These are phyloP conservation scores for Phytophthora litchii DNA, from an alignment of 352 stramenopile genomes.

Conservation along the genomic window DNA sequence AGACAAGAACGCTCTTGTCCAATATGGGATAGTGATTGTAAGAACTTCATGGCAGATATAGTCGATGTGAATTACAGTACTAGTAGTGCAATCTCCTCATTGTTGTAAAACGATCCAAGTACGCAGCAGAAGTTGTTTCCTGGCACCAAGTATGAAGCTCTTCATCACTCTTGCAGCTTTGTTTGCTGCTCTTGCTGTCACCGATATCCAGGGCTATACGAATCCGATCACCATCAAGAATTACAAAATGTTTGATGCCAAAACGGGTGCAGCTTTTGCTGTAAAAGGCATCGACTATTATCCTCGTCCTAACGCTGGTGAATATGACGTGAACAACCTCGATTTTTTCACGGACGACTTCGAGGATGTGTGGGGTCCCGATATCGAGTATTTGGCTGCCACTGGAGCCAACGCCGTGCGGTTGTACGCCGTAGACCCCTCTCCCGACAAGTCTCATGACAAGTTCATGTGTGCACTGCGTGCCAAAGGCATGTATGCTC, in stretches of 20 bases:
- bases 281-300: conserved; percentile 89
- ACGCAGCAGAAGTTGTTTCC: conserved; percentile 1
- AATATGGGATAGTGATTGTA: too few relatives aligned
- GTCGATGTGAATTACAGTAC: not conserved
- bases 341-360: conserved; percentile 86
- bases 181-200: conserved; percentile 8
- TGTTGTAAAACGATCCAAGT: conserved; percentile 19
- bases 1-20: conserved; percentile 4
- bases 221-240: conserved; percentile 60
- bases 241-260: conserved; percentile 80
- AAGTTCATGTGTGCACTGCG: conserved; percentile 89
- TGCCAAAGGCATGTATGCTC: conserved; percentile 74
- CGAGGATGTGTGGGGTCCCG: conserved; percentile 67
- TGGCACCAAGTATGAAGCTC: conserved; percentile 23
- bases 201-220: conserved; percentile 26
- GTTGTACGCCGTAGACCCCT: conserved; percentile 84
- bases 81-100: not conserved
- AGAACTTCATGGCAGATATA: not conserved
- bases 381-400: conserved; percentile 67
- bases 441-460: conserved; percentile 66
- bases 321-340: conserved; percentile 69
- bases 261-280: conserved; percentile 64
- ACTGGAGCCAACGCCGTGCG: conserved; percentile 81
- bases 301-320: conserved; percentile 77
- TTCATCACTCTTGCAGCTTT: conserved; percentile 14